Percentiles rank a stretch among this genome's conserved stretches.
Evolutionary conservation across 352 stramenopile genomes (phyloP).

Genomic region (Phytophthora cactorum): DNA sequence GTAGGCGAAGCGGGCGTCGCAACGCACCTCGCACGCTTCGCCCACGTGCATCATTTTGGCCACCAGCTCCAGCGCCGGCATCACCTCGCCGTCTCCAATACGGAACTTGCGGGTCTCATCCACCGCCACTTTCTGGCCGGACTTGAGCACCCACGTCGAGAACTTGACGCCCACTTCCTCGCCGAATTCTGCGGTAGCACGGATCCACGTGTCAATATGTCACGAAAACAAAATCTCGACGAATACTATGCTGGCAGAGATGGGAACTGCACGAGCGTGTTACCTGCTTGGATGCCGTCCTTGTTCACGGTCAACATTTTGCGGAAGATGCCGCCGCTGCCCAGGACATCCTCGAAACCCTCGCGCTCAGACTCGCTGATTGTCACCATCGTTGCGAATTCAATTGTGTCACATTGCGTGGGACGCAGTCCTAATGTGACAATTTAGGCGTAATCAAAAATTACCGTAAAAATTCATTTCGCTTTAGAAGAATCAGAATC

Average conservation of each 20-base stretch:
- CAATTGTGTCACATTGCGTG: background rate
- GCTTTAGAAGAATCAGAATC: too few species aligned
- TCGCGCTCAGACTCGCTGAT: constrained; percentile 54
- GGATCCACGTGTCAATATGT: constrained; percentile 22
- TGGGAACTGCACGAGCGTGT: background rate
- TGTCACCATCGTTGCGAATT: constrained; percentile 32
- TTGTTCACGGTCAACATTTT: constrained; percentile 58
- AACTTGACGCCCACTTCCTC: constrained; percentile 82
- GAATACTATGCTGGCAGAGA: constrained; percentile 4
- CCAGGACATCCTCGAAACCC: constrained; percentile 78
- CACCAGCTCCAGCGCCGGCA: constrained; percentile 78
- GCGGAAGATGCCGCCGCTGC: constrained; percentile 82
- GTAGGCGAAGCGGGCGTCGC: constrained; percentile 75
- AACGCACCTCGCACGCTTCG: constrained; percentile 77
- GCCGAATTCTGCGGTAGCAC: constrained; percentile 62
- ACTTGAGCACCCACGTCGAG: constrained; percentile 61
- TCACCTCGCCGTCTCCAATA: constrained; percentile 82
- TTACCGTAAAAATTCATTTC: background rate
- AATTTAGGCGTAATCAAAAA: background rate
- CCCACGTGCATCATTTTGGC: constrained; percentile 82
- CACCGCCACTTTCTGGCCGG: constrained; percentile 41
- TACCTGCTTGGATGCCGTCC: constrained; percentile 75
- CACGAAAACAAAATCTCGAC: constrained; percentile 6
- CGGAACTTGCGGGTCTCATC: constrained; percentile 76
- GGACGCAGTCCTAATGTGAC: background rate